phyloP scores from a whole-genome alignment of 2,329 filamentous ascomycete species.

The Penicillium digitatum region DNA sequence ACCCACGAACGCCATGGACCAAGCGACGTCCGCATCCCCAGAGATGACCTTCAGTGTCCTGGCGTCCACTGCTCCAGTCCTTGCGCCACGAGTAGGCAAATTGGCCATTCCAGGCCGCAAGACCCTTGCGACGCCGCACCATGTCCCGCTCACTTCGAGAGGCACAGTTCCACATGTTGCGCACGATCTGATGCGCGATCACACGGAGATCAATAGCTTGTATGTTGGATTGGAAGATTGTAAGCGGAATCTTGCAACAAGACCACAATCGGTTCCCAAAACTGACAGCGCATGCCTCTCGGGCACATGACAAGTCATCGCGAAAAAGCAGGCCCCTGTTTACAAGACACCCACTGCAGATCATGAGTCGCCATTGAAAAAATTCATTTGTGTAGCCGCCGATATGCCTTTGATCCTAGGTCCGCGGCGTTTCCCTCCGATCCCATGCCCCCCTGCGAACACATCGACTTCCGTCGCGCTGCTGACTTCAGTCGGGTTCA shows the following conservation, averaged over 20 bases:
- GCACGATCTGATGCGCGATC: constrained; percentile 70
- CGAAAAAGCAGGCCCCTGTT: constrained; percentile 50
- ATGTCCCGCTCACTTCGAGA: constrained; percentile 73
- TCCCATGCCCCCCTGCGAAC: constrained; percentile 65
- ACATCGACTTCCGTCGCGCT: constrained; percentile 68
- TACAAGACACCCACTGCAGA: constrained; percentile 47
- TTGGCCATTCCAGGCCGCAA: constrained; percentile 61
- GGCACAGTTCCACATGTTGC: constrained; percentile 84
- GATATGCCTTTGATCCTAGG: constrained; percentile 67
- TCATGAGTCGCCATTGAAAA: constrained; percentile 60
- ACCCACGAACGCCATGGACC: constrained; percentile 28
- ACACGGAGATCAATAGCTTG: constrained; percentile 63
- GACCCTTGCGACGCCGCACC: constrained; percentile 76
- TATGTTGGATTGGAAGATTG: constrained; percentile 92
- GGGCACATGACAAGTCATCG: constrained; percentile 55
- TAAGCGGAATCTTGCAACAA: constrained; percentile 46
- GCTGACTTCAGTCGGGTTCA: constrained; percentile 83
- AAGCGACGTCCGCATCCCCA: constrained; percentile 18
- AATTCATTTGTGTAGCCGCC: constrained; percentile 69
- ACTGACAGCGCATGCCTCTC: constrained; percentile 31
- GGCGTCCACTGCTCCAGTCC: constrained; percentile 31
- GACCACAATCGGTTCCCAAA: neutral
- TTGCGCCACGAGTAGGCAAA: constrained; percentile 61
- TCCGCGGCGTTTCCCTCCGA: constrained; percentile 71
- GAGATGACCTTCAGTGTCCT: constrained; percentile 41